Evolutionary conservation across 768 basidiomycete species (phyloP).

Genomic region (Hysterangium stoloniferum): DNA sequence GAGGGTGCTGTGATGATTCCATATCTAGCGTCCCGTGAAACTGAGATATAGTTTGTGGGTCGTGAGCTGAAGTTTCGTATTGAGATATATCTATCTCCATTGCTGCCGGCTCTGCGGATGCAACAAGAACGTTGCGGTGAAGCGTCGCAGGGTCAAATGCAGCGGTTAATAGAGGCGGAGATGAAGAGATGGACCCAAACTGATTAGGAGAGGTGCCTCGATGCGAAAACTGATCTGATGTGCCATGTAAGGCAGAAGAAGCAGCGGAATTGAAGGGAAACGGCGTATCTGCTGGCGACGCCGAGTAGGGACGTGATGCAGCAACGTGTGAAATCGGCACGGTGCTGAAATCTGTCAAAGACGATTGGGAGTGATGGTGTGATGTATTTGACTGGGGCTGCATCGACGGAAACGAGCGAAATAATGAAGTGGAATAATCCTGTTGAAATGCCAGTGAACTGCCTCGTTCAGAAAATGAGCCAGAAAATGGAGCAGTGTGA

Average conservation of each 20-base stretch:
- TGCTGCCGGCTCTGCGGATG: not conserved
- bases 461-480: not conserved
- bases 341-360: constrained; percentile 4
- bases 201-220: too few relatives aligned
- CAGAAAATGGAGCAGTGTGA: not conserved
- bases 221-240: too few relatives aligned
- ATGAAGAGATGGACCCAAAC: constrained; percentile 24
- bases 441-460: not conserved
- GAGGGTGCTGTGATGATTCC: not conserved
- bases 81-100: not conserved
- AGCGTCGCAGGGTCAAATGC: constrained; percentile 9
- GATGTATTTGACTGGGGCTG: not conserved
- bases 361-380: not conserved
- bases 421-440: constrained; percentile 2
- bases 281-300: constrained; percentile 19
- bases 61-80: not conserved
- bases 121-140: not conserved
- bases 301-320: constrained; percentile 10
- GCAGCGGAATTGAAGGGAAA: constrained; percentile 22
- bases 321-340: constrained; percentile 15
- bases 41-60: not conserved
- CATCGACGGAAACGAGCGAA: not conserved
- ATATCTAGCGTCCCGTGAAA: not conserved
- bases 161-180: constrained; percentile 21
- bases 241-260: constrained; percentile 11